Conservation (phyloP, 306 rosid species). For the Erythrophleum fordii region DNA sequence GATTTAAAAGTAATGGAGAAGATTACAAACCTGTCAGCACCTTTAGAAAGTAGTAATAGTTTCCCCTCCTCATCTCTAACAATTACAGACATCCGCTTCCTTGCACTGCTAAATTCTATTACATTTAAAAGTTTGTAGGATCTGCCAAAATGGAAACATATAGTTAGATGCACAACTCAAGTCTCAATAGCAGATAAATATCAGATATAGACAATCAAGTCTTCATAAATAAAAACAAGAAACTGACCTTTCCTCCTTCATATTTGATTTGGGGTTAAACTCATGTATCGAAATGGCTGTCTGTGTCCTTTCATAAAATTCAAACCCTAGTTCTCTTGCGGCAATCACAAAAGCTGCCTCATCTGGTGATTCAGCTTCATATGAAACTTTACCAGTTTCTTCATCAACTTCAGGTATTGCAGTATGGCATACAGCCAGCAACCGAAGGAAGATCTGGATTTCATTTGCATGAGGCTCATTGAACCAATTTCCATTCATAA, state of each 20-base stretch:
- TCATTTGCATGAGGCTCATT: conserved; percentile 59
- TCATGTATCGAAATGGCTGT: conserved; percentile 67
- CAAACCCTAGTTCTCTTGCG: conserved; percentile 89
- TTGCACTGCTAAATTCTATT: conserved; percentile 86
- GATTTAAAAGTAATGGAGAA: conserved; percentile 26
- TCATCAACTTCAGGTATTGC: conserved; percentile 90
- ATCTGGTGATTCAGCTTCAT: conserved; percentile 97
- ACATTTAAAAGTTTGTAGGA: conserved; percentile 62
- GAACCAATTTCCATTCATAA: conserved; percentile 77
- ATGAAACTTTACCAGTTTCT: conserved; percentile 64
- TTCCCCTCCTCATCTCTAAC: conserved; percentile 70
- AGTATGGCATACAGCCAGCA: conserved; percentile 87
- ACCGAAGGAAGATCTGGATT: conserved; percentile 65
- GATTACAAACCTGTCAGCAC: conserved; percentile 88
- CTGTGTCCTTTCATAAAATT: conserved; percentile 82
- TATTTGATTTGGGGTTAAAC: conserved; percentile 55
- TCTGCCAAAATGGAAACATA: conserved; percentile 47
- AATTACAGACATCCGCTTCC: conserved; percentile 92
- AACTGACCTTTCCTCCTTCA: conserved; percentile 57
- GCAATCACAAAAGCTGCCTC: conserved; percentile 97
- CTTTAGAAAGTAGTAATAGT: conserved; percentile 74
- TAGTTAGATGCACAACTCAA: not conserved
- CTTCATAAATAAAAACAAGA: conserved; percentile 23
- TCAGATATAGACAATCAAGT: conserved; percentile 10
- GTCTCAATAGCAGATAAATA: conserved; percentile 3